Evolutionary conservation across 2,329 filamentous ascomycete species (phyloP), one percentile per base, ranked within the genome.

Genomic region (Paecilomyces sp.): DNA sequence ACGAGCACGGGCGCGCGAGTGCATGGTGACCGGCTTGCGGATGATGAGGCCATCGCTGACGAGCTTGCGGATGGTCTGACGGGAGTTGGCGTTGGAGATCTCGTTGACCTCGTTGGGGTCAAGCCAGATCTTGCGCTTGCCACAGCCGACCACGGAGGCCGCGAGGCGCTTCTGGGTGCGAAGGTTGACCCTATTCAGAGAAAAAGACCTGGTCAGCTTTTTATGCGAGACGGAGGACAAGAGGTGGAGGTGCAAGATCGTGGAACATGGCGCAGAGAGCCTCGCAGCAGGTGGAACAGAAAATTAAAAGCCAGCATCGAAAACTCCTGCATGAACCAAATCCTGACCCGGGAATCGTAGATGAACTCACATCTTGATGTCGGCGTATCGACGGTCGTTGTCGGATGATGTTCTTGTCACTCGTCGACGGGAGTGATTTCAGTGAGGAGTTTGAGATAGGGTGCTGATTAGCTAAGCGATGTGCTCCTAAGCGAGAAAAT

Each of bases 101-200:
- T 99, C 94, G 86, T 83, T 94, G 84, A 92, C 88, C 86, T 99
- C 94, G 82, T 95, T 97, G 82, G 94, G 94, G 84, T 99, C 94
- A 80, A 99, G 92, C 94, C 94, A 99, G 85, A 99, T 96, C 91
- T 99, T 99, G 88, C 93, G 91, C 90, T 99, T 89, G 81, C 94
- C 94, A 85, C 91, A 96, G 87, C 92, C 92, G 81, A 96, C 91
- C 82, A 99, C 94, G 83, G 93, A 90, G 79, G 94, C 91, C 81
- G 94, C 94, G 78, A 99, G 92, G 85, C 95, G 93, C 90, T 99
- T 99, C 88, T 99, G 95, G 82, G 94, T 97, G 83, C 89, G 89
- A 83, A 99, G 90, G 82, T 97, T 97, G 90, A 96, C 92, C 94
- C 94, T 99, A 80, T 72, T 72, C 64, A 62, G 60, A 57, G 56